Base-by-base conservation (phyloP, 2,329 filamentous ascomycete genomes). In the Cryphonectria nitschkei region DNA sequence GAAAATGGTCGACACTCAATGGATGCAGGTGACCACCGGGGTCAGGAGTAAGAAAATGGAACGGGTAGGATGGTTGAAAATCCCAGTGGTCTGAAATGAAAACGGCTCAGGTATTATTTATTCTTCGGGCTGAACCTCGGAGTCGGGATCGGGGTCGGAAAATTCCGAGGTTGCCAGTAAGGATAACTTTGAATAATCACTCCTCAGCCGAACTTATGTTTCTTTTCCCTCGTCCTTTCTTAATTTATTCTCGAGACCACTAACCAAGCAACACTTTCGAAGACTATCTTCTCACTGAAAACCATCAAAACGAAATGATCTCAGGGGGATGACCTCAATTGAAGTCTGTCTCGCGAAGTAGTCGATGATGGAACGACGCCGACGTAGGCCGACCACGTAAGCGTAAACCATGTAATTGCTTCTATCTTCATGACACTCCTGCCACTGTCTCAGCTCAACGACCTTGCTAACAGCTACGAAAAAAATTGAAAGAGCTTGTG, bases 401-500 rank as follows among this genome's bases (percentile, higher is more conserved):
- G 67, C 58, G 11, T 26, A 26, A 56, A n/a, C 8, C 50, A 29
- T 58, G 8, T 32, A 8, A 32, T 52, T 37, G 19, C 39, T n/a
- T 7, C 19, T n/a, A 11, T 1, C 7, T 19, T 19, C 9, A n/a
- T n/a, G 0, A 50, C 11, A 6, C 8, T 19, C 22, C 22, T 9
- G n/a, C 8, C 46, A 50, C 2, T 3, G 7, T n/a, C 22, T 39
- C 16, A 11, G 11, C 58, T 7, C 6, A 32, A 19, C 11, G 1
- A 22, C 2, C 5, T n/a, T 34, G 16, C 9, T 29, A 22, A 46
- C 16, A 34, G 5, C 22, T 1, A 39, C 11, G 11, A 39, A 39
- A 9, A 2, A 13, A 1, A 5, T 19, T 1, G 1, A 6, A 11
- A 71, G 67, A 22, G 63, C 82, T 1, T 84, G 83, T 67, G 76